These are phyloP conservation scores for Tetrapyrgos nigripes DNA, from an alignment of 1,284 basidiomycete species.

Conservation along the genomic window DNA sequence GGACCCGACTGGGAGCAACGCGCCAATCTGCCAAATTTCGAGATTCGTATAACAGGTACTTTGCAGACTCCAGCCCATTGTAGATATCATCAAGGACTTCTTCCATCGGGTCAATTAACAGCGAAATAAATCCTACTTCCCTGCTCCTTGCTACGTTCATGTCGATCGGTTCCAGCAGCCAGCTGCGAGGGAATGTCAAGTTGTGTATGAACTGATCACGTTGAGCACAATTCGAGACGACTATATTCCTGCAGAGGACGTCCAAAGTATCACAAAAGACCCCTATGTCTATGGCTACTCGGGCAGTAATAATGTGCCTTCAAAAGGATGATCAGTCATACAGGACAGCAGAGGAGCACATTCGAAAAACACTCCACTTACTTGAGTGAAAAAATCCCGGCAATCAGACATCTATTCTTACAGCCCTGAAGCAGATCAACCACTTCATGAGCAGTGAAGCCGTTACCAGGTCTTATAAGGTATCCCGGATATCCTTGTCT, in stretches of 20 bases:
- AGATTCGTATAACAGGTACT: background rate
- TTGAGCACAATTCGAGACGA: constrained; percentile 2
- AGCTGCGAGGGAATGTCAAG: constrained; percentile 13
- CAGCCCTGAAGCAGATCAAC: constrained; percentile 1
- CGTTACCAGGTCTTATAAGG: background rate
- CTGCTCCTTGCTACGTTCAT: background rate
- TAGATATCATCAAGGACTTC: constrained; percentile 13
- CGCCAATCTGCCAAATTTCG: background rate
- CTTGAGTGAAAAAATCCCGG: constrained; percentile 6
- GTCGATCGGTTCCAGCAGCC: constrained; percentile 6
- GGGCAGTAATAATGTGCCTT: constrained; percentile 10
- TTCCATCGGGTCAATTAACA: constrained; percentile 2
- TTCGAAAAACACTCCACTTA: background rate
- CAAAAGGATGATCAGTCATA: background rate
- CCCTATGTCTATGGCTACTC: constrained; percentile 11
- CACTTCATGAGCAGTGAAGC: constrained; percentile 2
- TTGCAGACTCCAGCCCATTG: constrained; percentile 2
- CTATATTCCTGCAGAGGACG: constrained; percentile 1
- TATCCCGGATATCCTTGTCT: background rate
- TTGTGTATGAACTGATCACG: constrained; percentile 2
- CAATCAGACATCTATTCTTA: background rate
- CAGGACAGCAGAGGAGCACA: background rate
- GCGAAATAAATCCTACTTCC: background rate
- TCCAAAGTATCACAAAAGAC: constrained; percentile 16
- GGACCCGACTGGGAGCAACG: background rate